These are phyloP conservation scores for Penicillium sclerotigenum DNA, from an alignment of 2,329 filamentous ascomycete genomes.

Conservation along the genomic window DNA sequence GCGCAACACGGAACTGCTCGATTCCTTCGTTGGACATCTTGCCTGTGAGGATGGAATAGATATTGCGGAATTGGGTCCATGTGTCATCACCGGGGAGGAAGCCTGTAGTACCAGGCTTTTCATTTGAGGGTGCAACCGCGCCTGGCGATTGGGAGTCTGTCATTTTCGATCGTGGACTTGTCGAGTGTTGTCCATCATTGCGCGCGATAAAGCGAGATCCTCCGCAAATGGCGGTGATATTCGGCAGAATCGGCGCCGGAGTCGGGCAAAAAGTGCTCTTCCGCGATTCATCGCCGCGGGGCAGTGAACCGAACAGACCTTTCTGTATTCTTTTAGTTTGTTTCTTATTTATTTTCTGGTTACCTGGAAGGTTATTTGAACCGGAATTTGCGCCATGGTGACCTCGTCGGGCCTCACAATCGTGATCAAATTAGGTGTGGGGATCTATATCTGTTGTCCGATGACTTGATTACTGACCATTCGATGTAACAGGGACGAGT, in stretches of 20 bases:
- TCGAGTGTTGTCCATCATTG: neutral
- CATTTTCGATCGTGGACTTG: slow-evolving; percentile 24
- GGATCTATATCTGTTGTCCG: slow-evolving; percentile 19
- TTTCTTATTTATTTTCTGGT: neutral
- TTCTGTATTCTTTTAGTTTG: neutral
- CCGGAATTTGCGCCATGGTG: slow-evolving; percentile 20
- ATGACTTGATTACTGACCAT: slow-evolving; percentile 15
- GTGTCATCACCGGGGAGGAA: slow-evolving; percentile 42
- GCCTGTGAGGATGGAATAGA: slow-evolving; percentile 78
- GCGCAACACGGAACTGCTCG: slow-evolving; percentile 73
- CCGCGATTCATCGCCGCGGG: slow-evolving; percentile 6
- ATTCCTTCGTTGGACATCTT: slow-evolving; percentile 65
- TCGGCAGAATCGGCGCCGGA: slow-evolving; percentile 29
- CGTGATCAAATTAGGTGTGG: slow-evolving; percentile 42
- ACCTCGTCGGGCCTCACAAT: slow-evolving; percentile 32
- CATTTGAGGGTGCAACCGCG: slow-evolving; percentile 18
- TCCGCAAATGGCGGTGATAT: slow-evolving; percentile 30
- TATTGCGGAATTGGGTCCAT: slow-evolving; percentile 68
- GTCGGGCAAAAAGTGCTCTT: slow-evolving; percentile 8
- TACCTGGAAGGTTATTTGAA: neutral
- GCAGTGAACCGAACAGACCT: neutral
- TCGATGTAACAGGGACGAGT: slow-evolving; percentile 69
- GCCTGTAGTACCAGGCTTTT: slow-evolving; percentile 31
- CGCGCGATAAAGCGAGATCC: slow-evolving; percentile 21
- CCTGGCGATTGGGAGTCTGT: slow-evolving; percentile 28